Base-by-base conservation (phyloP, 2,329 filamentous ascomycete genomes). In the Scedosporium aurantiacum region DNA sequence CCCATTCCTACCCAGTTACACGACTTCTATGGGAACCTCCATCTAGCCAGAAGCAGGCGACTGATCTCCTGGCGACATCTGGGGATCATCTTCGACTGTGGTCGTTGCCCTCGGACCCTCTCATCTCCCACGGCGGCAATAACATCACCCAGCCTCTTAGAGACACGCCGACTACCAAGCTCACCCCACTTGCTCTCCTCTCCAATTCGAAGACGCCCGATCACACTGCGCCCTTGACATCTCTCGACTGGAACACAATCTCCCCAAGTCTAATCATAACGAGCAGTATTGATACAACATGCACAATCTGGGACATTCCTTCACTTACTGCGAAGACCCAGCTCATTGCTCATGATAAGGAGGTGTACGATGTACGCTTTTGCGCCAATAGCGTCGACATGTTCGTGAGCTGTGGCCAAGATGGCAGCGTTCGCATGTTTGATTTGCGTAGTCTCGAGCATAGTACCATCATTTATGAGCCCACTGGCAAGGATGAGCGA, bases 301-400 rank as follows among this genome's bases (percentile, higher is more conserved):
- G 94, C 76, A 99, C 94, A 4, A 99, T 99, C 66, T 99, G 94
- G 94, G 94, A 99, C 72, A 99, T 99, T 61, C 94, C 94, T 3
- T 97, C 94, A 1, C 79, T 99, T 64, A 99, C 94, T 0, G 94
- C 94, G 60, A 99, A 99, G 76, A 99, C 94, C 1, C 94, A 99
- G 73, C 79, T 99, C 55, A 99, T 99, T 74, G 94, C 94, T 21
- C 94, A 99, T 73, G 94, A 99, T 76, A 97, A 97, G 74, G 94
- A 99, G 74, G 94, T 99, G 5, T 99, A 96, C 70, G 94, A 99
- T 72, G 94, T 99, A 57, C 87, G 94, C 21, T 99, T 99, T 76
- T 99, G 94, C 75, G 94, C 94, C 57, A 94, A 96, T 67, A 97
- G 91, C 68, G 91, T 96, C n/a, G 94, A 99, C 69, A 92, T 97